Conservation (phyloP, 2,329 filamentous ascomycete species). For the Colletotrichum tropicicola region DNA sequence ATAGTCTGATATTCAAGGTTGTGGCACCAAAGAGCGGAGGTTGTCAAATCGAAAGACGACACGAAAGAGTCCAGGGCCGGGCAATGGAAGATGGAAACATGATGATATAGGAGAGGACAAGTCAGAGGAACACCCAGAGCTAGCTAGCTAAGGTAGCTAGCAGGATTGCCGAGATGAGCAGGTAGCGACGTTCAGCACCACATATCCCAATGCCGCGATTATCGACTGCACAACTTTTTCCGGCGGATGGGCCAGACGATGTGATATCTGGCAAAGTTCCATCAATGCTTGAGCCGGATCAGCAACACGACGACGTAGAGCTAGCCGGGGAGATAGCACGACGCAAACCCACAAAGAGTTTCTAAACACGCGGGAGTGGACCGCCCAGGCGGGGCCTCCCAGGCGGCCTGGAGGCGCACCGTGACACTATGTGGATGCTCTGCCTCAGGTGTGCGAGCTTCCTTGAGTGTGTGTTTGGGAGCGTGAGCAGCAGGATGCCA, state of each 20-base stretch:
- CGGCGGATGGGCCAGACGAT: background rate
- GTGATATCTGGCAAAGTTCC: background rate
- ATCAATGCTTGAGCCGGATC: background rate
- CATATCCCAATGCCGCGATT: background rate
- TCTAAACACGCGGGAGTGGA: background rate
- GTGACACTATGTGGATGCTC: background rate
- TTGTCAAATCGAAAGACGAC: background rate
- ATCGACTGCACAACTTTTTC: constrained; percentile 1
- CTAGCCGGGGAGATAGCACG: background rate
- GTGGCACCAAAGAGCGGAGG: background rate
- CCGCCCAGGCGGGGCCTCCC: background rate
- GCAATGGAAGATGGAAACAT: background rate
- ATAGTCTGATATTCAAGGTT: background rate
- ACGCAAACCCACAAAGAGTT: background rate
- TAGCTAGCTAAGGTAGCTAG: background rate
- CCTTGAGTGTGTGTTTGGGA: too few species aligned
- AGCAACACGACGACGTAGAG: background rate
- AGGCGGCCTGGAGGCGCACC: background rate
- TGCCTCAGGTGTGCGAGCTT: background rate
- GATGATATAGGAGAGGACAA: background rate
- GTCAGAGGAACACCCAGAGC: background rate
- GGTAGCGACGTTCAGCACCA: background rate
- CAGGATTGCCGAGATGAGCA: background rate
- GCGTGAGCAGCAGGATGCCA: background rate
- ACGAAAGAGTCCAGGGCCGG: background rate